Evolutionary conservation across 371 early-diverging fungal genomes (phyloP).

Genomic region (Apophysomyces sp.): DNA sequence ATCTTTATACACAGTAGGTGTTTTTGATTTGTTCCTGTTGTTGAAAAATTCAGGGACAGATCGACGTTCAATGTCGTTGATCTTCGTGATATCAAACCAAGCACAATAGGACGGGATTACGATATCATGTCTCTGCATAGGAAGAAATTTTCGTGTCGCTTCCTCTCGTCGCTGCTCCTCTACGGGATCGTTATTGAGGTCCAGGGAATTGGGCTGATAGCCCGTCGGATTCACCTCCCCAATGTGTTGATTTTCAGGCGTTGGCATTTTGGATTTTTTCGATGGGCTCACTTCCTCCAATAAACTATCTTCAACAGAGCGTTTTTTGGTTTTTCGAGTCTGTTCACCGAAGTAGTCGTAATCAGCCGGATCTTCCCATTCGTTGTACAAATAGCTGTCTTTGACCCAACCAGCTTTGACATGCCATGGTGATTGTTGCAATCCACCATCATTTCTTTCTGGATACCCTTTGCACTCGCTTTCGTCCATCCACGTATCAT

Average conservation of each 20-base stretch:
- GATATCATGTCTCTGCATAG: conserved; percentile 78
- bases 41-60: conserved; percentile 97
- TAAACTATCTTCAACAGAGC: conserved; percentile 23
- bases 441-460: background rate
- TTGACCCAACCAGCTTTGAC: conserved; percentile 67
- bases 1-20: conserved; percentile 90
- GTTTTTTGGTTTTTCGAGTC: conserved; percentile 19
- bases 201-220: conserved; percentile 12
- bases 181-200: conserved; percentile 21
- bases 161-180: conserved; percentile 55
- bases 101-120: conserved; percentile 91
- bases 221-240: background rate
- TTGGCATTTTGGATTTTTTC: conserved; percentile 18
- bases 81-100: conserved; percentile 85
- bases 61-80: conserved; percentile 88
- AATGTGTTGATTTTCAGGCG: background rate
- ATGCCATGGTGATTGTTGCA: conserved; percentile 53
- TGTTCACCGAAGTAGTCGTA: conserved; percentile 36
- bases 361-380: conserved; percentile 77
- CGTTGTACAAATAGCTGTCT: conserved; percentile 68
- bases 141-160: conserved; percentile 63
- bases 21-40: conserved; percentile 87
- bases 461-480: conserved; percentile 39
- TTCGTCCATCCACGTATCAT: conserved; percentile 63
- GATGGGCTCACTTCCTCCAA: conserved; percentile 9